Percentiles rank a stretch among this genome's conserved stretches.
These are phyloP conservation scores for Phialophora verrucosa DNA, from an alignment of 2,329 filamentous ascomycete species.

Conservation along the genomic window DNA sequence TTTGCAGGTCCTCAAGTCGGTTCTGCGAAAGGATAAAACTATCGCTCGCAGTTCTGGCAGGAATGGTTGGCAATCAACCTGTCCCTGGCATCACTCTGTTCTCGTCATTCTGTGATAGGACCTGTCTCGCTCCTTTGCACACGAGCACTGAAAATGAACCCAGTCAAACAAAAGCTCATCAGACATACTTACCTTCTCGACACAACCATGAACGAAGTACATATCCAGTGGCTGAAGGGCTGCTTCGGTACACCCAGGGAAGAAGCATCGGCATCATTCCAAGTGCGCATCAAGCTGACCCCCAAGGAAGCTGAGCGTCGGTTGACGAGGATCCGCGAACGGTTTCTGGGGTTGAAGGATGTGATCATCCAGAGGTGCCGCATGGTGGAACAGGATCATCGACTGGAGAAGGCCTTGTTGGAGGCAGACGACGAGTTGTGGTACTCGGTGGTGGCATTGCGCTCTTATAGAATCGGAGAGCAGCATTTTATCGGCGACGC, in stretches of 20 bases:
- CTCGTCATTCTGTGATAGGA: background rate
- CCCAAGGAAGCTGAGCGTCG: slow-evolving; percentile 21
- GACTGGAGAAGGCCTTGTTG: slow-evolving; percentile 8
- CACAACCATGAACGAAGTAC: background rate
- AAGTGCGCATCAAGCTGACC: slow-evolving; percentile 24
- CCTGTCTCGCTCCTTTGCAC: background rate
- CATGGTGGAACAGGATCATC: slow-evolving; percentile 7
- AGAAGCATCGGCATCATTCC: slow-evolving; percentile 10
- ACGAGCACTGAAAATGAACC: background rate
- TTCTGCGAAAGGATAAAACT: background rate
- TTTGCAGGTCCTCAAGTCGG: background rate
- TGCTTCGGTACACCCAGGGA: background rate
- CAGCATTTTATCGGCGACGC: slow-evolving; percentile 19
- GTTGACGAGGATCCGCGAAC: slow-evolving; percentile 7
- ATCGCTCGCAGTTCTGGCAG: background rate
- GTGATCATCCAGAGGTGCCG: slow-evolving; percentile 15
- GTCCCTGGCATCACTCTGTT: too few species aligned
- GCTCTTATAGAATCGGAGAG: slow-evolving; percentile 18
- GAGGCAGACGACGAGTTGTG: slow-evolving; percentile 13
- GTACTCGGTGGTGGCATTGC: background rate
- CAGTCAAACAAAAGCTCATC: background rate
- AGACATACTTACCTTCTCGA: background rate
- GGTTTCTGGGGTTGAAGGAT: background rate
- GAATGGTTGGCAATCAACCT: background rate
- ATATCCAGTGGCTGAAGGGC: background rate